These are phyloP conservation scores for Berberis vulgaris DNA, from an alignment of 164 flowering plant genomes.

Conservation along the genomic window DNA sequence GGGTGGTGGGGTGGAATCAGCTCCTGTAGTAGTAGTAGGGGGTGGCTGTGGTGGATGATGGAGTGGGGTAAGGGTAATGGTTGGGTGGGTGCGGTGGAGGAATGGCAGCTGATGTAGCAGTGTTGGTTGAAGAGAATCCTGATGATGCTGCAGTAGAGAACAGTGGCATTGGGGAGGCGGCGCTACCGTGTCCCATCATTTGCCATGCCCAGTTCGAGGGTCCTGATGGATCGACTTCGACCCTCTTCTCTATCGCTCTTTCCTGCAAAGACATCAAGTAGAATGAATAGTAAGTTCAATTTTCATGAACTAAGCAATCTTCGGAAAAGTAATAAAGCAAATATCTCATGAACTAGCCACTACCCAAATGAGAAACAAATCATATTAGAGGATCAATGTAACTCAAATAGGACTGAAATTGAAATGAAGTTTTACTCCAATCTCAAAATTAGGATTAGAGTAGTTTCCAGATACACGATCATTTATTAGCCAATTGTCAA, in stretches of 20 bases:
- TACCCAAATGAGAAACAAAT: too few relatives aligned
- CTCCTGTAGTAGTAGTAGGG: constrained; percentile 23
- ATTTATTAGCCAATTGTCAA: not conserved
- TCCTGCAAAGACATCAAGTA: constrained; percentile 23
- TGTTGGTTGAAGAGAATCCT: constrained; percentile 14
- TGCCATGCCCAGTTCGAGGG: constrained; percentile 43
- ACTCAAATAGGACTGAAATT: too few relatives aligned
- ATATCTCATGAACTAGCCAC: too few relatives aligned
- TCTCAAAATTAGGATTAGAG: too few relatives aligned
- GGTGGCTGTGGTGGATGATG: too few relatives aligned
- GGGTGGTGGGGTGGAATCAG: constrained; percentile 5
- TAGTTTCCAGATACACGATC: too few relatives aligned
- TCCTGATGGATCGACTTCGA: constrained; percentile 1
- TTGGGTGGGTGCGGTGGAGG: constrained; percentile 18
- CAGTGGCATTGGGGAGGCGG: constrained; percentile 22
- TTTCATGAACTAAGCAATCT: too few relatives aligned
- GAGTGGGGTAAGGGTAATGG: constrained; percentile 11
- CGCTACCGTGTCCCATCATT: constrained; percentile 12
- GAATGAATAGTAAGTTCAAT: not conserved
- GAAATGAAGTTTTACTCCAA: too few relatives aligned
- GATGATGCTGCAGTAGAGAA: constrained; percentile 32
- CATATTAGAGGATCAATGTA: too few relatives aligned
- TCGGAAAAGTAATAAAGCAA: too few relatives aligned
- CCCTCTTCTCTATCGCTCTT: constrained; percentile 23
- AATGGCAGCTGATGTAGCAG: constrained; percentile 29